Percentiles rank a stretch among this genome's conserved stretches.
These are phyloP conservation scores for Westerdykella ornata DNA, from an alignment of 2,329 filamentous ascomycete genomes.

Conservation along the genomic window DNA sequence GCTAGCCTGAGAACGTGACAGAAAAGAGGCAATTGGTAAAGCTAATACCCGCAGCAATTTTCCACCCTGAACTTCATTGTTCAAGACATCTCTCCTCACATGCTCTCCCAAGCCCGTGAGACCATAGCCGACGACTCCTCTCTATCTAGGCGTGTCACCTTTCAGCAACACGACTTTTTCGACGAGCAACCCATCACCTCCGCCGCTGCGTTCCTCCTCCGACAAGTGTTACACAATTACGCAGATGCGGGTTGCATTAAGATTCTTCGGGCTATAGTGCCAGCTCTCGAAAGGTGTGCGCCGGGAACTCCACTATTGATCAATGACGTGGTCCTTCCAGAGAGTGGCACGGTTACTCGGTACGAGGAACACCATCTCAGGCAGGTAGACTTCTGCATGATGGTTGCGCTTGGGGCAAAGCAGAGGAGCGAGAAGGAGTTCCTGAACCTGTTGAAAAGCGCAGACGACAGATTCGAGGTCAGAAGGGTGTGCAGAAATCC, in stretches of 20 bases:
- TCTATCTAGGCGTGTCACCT: constrained; percentile 10
- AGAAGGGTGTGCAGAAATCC: no score
- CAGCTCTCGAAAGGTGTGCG: constrained; percentile 43
- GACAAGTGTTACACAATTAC: constrained; percentile 54
- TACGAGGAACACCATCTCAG: neutral
- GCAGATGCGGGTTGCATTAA: constrained; percentile 41
- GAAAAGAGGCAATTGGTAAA: no score
- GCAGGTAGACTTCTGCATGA: neutral
- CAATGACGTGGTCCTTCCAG: constrained; percentile 5
- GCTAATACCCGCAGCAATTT: neutral
- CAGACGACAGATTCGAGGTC: constrained; percentile 1
- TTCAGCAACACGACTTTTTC: constrained; percentile 51
- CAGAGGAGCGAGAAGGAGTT: constrained; percentile 3
- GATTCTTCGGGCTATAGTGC: constrained; percentile 40
- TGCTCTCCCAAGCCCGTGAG: neutral
- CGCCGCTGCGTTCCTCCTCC: constrained; percentile 47
- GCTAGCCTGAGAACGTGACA: neutral
- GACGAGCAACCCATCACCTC: constrained; percentile 44
- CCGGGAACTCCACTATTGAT: constrained; percentile 3
- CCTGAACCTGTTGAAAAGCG: constrained; percentile 1
- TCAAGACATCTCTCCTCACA: constrained; percentile 3
- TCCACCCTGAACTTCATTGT: constrained; percentile 1
- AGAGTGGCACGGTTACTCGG: neutral
- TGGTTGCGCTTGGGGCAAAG: neutral
- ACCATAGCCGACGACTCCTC: neutral